Percentiles rank a stretch among this genome's conserved stretches.
Conservation (phyloP, 306 rosid genomes). For the Delonix regia region DNA sequence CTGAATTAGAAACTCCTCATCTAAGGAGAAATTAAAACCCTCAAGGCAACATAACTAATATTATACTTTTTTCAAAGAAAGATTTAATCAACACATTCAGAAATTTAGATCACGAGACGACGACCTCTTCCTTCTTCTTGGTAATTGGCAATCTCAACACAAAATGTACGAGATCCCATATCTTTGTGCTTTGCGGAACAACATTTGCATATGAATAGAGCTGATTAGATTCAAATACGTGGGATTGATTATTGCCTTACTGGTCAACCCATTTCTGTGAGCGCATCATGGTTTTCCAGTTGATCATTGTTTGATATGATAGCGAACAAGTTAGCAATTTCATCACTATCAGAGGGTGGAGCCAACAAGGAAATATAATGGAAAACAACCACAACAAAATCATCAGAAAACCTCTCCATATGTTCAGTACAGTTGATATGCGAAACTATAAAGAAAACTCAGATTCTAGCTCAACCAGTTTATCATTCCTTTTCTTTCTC, state of each 20-base stretch:
- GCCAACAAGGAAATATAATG: not conserved
- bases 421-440: not conserved
- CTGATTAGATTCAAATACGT: not conserved
- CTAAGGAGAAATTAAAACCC: not conserved
- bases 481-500: not conserved
- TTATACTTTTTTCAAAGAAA: not conserved
- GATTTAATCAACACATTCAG: not conserved
- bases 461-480: not conserved
- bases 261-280: not conserved
- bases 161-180: not conserved
- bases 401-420: slow-evolving; percentile 1
- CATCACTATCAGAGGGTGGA: not conserved
- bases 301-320: too few relatives aligned
- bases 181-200: not conserved
- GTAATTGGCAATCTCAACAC: not conserved
- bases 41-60: not conserved
- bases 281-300: not conserved
- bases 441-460: not conserved
- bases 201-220: not conserved
- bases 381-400: not conserved
- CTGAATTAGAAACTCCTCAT: not conserved
- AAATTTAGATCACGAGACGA: not conserved
- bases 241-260: not conserved
- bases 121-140: not conserved
- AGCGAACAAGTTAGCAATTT: not conserved